Percentiles rank a stretch among this genome's conserved stretches.
Evolutionary conservation across 192 early-diverging fungal genomes (phyloP).

Genomic region (Globomyces pollinis-pini): DNA sequence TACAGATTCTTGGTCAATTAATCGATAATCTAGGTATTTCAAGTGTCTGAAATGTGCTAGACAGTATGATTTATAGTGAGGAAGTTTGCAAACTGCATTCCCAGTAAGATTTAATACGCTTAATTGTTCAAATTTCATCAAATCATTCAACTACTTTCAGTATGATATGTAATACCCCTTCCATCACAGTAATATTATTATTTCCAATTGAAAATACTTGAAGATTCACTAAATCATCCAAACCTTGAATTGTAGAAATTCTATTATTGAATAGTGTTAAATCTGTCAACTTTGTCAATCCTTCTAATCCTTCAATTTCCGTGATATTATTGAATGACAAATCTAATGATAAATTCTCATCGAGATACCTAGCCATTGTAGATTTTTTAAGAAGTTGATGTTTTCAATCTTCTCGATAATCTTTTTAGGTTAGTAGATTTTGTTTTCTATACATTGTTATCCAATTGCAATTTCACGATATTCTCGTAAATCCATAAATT

Average conservation of each 20-base stretch:
- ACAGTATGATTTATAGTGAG: conserved; percentile 48
- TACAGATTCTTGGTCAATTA: conserved; percentile 50
- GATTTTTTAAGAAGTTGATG: conserved; percentile 45
- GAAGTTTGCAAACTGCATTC: conserved; percentile 46
- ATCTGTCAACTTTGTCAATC: conserved; percentile 49
- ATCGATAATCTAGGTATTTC: conserved; percentile 55
- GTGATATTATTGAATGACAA: conserved; percentile 61
- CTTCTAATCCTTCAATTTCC: conserved; percentile 49
- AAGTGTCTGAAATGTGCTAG: conserved; percentile 47
- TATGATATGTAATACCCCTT: conserved; percentile 14
- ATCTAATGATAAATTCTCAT: conserved; percentile 27
- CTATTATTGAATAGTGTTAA: conserved; percentile 59
- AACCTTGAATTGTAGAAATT: conserved; percentile 44
- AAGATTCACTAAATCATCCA: conserved; percentile 52
- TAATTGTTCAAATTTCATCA: conserved; percentile 45
- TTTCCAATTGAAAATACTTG: conserved; percentile 55
- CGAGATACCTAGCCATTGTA: conserved; percentile 52
- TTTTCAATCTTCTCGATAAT: conserved; percentile 63
- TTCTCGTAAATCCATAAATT: conserved; percentile 56
- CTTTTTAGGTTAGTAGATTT: no score
- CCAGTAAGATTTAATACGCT: conserved; percentile 49
- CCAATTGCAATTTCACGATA: conserved; percentile 54
- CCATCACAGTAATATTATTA: conserved; percentile 40
- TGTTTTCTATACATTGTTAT: no score
- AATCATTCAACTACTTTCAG: conserved; percentile 35